phyloP scores from a whole-genome alignment of 805 yeast species.

The Ogataea glucozyma region DNA sequence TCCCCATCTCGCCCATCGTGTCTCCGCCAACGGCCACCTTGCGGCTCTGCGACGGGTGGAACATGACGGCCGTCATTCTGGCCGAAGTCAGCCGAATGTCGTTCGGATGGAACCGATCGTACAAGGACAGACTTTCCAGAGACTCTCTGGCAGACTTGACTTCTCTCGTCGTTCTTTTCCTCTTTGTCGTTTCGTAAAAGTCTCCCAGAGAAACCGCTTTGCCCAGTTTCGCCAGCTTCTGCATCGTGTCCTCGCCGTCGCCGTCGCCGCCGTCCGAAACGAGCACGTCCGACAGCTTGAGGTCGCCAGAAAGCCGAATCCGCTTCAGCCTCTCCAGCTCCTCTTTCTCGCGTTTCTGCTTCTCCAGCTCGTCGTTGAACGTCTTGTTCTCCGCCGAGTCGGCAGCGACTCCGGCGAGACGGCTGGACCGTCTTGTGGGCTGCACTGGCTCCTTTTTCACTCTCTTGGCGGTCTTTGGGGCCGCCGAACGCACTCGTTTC shows the following conservation, averaged over 20 bases:
- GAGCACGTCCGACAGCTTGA: constrained; percentile 58
- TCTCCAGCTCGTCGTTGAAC: constrained; percentile 39
- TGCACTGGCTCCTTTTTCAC: constrained; percentile 34
- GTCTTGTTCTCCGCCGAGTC: constrained; percentile 49
- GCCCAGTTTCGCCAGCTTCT: constrained; percentile 42
- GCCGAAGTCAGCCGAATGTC: constrained; percentile 70
- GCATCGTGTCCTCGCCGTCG: constrained; percentile 34
- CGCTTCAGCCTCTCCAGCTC: constrained; percentile 48
- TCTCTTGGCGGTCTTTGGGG: constrained; percentile 26
- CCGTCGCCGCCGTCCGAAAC: constrained; percentile 34
- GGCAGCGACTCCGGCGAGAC: constrained; percentile 68
- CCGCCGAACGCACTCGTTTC: constrained; percentile 33
- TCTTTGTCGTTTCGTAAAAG: constrained; percentile 58
- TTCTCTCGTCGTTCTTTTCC: constrained; percentile 40
- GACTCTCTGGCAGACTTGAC: constrained; percentile 53
- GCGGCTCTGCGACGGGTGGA: constrained; percentile 71
- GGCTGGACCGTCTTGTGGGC: constrained; percentile 75
- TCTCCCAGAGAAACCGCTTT: constrained; percentile 67
- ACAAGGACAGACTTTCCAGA: constrained; percentile 51
- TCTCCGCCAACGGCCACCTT: constrained; percentile 83
- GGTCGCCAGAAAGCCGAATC: constrained; percentile 65
- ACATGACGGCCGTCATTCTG: constrained; percentile 69
- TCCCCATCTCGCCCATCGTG: constrained; percentile 79
- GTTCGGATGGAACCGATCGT: constrained; percentile 61
- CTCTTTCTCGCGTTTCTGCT: constrained; percentile 36